Evolutionary conservation across 2,329 filamentous ascomycete genomes (phyloP).

Genomic region (Penicillium occitanis): DNA sequence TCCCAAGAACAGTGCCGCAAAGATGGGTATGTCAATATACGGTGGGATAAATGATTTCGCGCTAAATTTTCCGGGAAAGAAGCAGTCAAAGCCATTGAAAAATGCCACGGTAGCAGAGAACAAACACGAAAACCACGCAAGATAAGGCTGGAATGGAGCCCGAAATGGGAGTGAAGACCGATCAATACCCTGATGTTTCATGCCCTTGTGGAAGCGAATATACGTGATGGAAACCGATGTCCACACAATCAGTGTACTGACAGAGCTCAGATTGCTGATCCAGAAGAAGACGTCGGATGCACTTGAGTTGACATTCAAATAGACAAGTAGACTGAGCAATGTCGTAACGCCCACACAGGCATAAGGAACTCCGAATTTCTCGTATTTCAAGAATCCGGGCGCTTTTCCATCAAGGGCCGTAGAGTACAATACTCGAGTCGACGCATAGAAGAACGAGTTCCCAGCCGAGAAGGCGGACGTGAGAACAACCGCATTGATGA

Average conservation of each 20-base stretch:
- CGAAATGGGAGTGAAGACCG: conserved; percentile 50
- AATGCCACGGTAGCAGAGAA: conserved; percentile 53
- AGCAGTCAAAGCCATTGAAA: conserved; percentile 59
- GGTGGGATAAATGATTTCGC: conserved; percentile 53
- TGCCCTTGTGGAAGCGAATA: conserved; percentile 53
- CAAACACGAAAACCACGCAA: conserved; percentile 51
- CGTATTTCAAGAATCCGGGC: conserved; percentile 43
- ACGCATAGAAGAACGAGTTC: conserved; percentile 62
- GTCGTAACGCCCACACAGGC: conserved; percentile 47
- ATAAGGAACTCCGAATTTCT: conserved; percentile 54
- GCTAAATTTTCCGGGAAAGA: conserved; percentile 49
- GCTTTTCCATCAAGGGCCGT: conserved; percentile 47
- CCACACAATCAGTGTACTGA: conserved; percentile 42
- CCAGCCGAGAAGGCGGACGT: conserved; percentile 68
- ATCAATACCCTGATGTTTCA: conserved; percentile 49
- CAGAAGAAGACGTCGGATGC: conserved; percentile 43
- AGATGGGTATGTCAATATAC: conserved; percentile 57
- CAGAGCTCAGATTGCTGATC: conserved; percentile 43
- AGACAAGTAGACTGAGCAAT: conserved; percentile 37
- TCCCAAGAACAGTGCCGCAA: conserved; percentile 43
- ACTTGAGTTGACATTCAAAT: conserved; percentile 38
- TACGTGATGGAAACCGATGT: conserved; percentile 48
- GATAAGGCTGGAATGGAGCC: conserved; percentile 54
- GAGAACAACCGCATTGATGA: conserved; percentile 74
- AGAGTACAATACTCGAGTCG: conserved; percentile 51